These are phyloP conservation scores for Xylaria sp. DNA, from an alignment of 2,329 filamentous ascomycete species.

Conservation along the genomic window DNA sequence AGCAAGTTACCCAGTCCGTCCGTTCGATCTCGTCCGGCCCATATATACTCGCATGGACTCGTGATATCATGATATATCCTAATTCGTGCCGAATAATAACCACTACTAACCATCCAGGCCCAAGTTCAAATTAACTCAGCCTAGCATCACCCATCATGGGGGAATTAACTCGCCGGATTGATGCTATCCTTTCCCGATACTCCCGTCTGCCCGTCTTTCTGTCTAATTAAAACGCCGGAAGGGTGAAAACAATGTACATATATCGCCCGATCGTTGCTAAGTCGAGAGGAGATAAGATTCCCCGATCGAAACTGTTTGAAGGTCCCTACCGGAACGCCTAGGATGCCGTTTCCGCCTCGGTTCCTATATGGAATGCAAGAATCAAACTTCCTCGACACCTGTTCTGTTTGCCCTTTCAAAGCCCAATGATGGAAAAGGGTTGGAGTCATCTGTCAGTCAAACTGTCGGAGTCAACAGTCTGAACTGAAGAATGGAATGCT, in stretches of 20 bases:
- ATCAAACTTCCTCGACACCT: conserved; percentile 18
- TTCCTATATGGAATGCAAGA: conserved; percentile 29
- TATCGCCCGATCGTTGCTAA: conserved; percentile 9
- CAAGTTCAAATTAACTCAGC: background rate
- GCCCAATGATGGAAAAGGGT: background rate
- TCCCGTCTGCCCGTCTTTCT: background rate
- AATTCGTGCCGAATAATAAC: conserved; percentile 13
- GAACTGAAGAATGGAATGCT: conserved; percentile 1
- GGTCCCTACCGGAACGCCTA: conserved; percentile 14
- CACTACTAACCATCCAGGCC: background rate
- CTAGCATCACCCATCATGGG: background rate
- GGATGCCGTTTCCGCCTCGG: conserved; percentile 23
- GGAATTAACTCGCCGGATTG: background rate
- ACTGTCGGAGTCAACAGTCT: background rate
- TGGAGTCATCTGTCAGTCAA: background rate
- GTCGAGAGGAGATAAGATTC: background rate
- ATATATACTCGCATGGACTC: conserved; percentile 5
- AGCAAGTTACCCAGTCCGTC: background rate
- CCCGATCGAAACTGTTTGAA: conserved; percentile 13
- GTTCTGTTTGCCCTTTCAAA: background rate
- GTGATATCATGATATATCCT: conserved; percentile 10
- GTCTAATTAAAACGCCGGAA: conserved; percentile 28
- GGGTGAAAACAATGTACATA: background rate
- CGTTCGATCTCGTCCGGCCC: background rate
- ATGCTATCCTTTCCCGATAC: conserved; percentile 2